These are phyloP conservation scores for Pyricularia sp. DNA, from an alignment of 2,329 filamentous ascomycete genomes.

Conservation along the genomic window DNA sequence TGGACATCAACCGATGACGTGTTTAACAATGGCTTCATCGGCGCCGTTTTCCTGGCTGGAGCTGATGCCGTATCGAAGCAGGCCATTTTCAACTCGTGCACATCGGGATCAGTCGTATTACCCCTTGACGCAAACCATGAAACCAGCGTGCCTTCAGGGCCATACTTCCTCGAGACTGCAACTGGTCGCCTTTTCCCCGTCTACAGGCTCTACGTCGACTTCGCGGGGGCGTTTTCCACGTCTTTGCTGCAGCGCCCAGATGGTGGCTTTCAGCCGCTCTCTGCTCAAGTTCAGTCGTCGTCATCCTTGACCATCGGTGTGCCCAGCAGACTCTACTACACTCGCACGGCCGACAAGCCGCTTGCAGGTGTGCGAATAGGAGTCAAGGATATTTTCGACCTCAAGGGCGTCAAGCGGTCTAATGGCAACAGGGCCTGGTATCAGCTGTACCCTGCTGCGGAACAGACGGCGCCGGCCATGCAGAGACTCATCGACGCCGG, in stretches of 20 bases:
- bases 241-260: slow-evolving; percentile 18
- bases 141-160: slow-evolving; percentile 14
- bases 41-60: slow-evolving; percentile 13
- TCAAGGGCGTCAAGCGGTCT: slow-evolving; percentile 35
- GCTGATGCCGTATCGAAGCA: slow-evolving; percentile 7
- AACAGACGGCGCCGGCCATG: slow-evolving; percentile 35
- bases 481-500: slow-evolving; percentile 47
- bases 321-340: slow-evolving; percentile 47
- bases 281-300: slow-evolving; percentile 16
- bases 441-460: slow-evolving; percentile 35
- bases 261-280: slow-evolving; percentile 19
- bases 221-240: slow-evolving; percentile 18
- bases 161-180: slow-evolving; percentile 21
- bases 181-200: slow-evolving; percentile 20
- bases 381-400: slow-evolving; percentile 47
- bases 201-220: slow-evolving; percentile 23
- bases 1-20: slow-evolving; percentile 19
- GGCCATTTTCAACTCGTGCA: slow-evolving; percentile 8
- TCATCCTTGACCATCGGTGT: slow-evolving; percentile 28
- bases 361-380: slow-evolving; percentile 47
- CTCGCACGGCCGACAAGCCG: slow-evolving; percentile 36
- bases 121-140: slow-evolving; percentile 8
- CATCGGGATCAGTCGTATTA: slow-evolving; percentile 9
- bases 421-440: slow-evolving; percentile 48
- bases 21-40: slow-evolving; percentile 14